Base-by-base conservation (phyloP, 352 stramenopile species). In the Pythium pectinolyticum region DNA sequence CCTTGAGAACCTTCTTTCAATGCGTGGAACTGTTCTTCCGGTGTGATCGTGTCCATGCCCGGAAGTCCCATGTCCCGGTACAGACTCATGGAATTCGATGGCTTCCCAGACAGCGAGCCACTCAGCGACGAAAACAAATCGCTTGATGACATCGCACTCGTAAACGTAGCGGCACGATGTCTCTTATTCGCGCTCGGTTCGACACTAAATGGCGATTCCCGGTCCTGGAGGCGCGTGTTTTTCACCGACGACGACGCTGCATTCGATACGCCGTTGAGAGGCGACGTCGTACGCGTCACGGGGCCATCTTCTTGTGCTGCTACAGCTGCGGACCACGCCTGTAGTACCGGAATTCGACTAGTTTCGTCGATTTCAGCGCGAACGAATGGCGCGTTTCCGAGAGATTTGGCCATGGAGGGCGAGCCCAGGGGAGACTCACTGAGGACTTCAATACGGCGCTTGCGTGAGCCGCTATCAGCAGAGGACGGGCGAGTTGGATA, bases 1-100 rank as follows among this genome's bases (percentile, higher is more conserved):
- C 78, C 82, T 65, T 91, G 80, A 46, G 82, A 91, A 58, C 74
- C 63, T 61, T 75, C 70, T 25, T 73, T 73, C 39, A 70, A 54
- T 53, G 84, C 82, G 39, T 76, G 60, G 49, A 61, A 72, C 41
- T 69, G 57, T 20, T 75, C 72, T 46, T 74, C 70, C 8, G 70
- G 54, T 24, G 70, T 76, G 22, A 66, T 41, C 5, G 52, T 28
- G 46, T 68, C 61, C 5, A 49, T 46, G 20, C 39, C 41, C 1
- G 53, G 37, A 3, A 68, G 39, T 12, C 41, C 58, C 49, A 60
- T 43, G 6, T 61, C 43, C 24, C 39, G 41, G 60, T 58, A 58
- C 41, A 55, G 15, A 25, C 41, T 34, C 10, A 22, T 57, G 14
- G 39, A 30, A 12, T 37, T 53, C 12, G 31, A 17, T 8, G 14